Conservation (phyloP, 306 rosid genomes). For the Ormosia emarginata region DNA sequence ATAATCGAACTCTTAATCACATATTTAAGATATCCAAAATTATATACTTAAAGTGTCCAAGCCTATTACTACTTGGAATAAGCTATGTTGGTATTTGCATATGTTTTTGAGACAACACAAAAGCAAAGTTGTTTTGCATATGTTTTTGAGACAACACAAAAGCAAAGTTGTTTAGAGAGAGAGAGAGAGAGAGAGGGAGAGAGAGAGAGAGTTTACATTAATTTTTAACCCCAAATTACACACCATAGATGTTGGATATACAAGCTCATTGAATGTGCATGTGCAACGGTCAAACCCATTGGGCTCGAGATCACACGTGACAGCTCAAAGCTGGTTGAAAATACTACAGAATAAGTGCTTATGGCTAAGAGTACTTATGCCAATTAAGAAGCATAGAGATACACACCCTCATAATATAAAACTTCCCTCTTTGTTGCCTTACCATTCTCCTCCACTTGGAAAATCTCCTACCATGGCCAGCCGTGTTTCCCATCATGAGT, state of each 20-base stretch:
- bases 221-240: slow-evolving; percentile 5
- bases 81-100: no score
- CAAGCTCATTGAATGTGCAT: neutral
- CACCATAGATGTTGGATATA: neutral
- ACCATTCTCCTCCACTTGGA: slow-evolving; percentile 68
- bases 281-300: neutral
- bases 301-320: neutral
- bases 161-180: neutral
- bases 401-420: slow-evolving; percentile 76
- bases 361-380: slow-evolving; percentile 55
- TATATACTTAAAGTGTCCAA: no score
- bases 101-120: neutral
- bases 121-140: no score
- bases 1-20: no score
- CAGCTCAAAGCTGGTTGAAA: neutral
- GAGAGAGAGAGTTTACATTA: neutral
- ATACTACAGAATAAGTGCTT: neutral
- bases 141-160: neutral
- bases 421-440: slow-evolving; percentile 73
- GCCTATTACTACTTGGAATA: no score
- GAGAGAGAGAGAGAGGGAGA: neutral
- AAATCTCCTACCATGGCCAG: slow-evolving; percentile 45
- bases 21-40: no score
- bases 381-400: slow-evolving; percentile 80
- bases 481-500: slow-evolving; percentile 30